Evolutionary conservation across 177 flowering plant genomes (phyloP).

Genomic region (Vitis hybrid): DNA sequence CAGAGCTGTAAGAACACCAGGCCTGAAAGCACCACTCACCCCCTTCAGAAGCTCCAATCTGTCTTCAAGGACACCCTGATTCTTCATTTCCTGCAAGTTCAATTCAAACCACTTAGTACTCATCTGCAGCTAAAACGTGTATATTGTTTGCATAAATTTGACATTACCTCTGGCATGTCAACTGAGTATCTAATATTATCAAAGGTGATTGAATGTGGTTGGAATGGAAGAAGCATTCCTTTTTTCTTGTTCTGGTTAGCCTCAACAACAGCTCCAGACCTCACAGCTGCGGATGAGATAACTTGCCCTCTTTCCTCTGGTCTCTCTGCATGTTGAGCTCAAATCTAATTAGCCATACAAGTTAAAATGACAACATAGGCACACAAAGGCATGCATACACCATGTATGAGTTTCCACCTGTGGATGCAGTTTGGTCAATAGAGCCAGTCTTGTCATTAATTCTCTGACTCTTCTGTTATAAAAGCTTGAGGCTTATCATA

Average conservation of each 20-base stretch:
- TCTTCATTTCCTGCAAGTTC: conserved; percentile 42
- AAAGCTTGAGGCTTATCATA: conserved; percentile 22
- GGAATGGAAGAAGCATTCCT: conserved; percentile 55
- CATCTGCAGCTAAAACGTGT: too few species aligned
- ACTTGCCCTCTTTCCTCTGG: not conserved
- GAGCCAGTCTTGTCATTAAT: conserved; percentile 2
- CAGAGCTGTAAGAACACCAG: conserved; percentile 49
- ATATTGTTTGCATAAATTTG: not conserved
- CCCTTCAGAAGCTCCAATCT: conserved; percentile 37
- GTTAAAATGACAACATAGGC: too few species aligned
- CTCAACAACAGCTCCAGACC: conserved; percentile 2
- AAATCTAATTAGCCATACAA: not conserved
- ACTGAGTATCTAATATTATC: conserved; percentile 45
- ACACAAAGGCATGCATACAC: too few species aligned
- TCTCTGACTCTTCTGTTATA: conserved; percentile 15
- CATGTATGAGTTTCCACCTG: conserved; percentile 4
- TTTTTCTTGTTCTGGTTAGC: conserved; percentile 22
- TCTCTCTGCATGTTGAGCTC: too few species aligned
- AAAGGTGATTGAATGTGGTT: conserved; percentile 43
- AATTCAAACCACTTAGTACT: not conserved
- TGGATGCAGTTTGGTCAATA: not conserved
- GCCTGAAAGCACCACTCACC: conserved; percentile 48
- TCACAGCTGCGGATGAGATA: too few species aligned
- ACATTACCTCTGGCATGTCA: conserved; percentile 49
- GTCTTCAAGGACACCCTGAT: conserved; percentile 37